Conservation (phyloP, 805 yeast genomes). For the Blastobotrys mokoenaii region DNA sequence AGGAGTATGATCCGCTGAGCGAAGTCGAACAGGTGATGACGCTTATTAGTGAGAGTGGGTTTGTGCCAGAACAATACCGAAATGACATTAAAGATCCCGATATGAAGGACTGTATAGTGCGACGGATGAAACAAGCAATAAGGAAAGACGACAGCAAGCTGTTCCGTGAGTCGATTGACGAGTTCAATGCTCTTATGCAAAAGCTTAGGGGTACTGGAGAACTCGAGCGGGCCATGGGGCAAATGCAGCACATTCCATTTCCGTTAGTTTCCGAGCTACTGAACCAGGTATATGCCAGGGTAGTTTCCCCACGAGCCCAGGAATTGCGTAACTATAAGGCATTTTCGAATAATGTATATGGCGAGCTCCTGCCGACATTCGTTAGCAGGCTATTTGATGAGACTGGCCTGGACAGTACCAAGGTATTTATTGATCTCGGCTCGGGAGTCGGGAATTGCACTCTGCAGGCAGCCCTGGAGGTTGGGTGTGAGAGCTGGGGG, state of each 20-base stretch:
- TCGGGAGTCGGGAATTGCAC: conserved; percentile 94
- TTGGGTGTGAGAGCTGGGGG: conserved; percentile 79
- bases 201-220: conserved; percentile 29
- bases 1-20: conserved; percentile 52
- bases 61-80: conserved; percentile 33
- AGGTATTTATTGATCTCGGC: conserved; percentile 78
- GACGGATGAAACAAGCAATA: conserved; percentile 24
- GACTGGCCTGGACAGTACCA: conserved; percentile 44
- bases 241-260: conserved; percentile 14
- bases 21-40: conserved; percentile 52
- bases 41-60: conserved; percentile 29
- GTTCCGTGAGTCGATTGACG: conserved; percentile 30
- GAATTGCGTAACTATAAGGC: conserved; percentile 68
- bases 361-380: conserved; percentile 78
- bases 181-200: conserved; percentile 37
- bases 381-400: conserved; percentile 55
- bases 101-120: conserved; percentile 27
- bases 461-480: conserved; percentile 80
- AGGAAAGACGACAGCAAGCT: conserved; percentile 22
- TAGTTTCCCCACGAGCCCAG: conserved; percentile 65
- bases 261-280: conserved; percentile 55
- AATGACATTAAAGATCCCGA: conserved; percentile 22
- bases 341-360: conserved; percentile 84
- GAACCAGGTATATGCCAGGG: conserved; percentile 63
- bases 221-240: conserved; percentile 26